A percentile compares a stretch with the other conserved stretches of the same genome.
Evolutionary conservation across 2,329 filamentous ascomycete species (phyloP).

Genomic region (Talaromyces sp.): DNA sequence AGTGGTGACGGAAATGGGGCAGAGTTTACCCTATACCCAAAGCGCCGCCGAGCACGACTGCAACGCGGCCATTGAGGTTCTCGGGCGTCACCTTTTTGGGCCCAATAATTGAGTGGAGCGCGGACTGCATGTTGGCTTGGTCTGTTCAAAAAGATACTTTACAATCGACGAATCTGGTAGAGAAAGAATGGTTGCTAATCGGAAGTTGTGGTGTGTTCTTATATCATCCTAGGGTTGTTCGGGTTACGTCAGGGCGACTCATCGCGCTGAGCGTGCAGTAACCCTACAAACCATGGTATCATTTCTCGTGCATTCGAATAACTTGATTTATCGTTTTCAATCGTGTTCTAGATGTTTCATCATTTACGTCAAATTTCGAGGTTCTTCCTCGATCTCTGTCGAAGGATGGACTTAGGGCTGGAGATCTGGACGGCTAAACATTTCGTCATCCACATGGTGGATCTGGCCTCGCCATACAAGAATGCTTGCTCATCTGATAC

Average conservation of each 20-base stretch:
- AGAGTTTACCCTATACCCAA: conserved; percentile 37
- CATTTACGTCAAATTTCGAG: background rate
- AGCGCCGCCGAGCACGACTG: conserved; percentile 40
- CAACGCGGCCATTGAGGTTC: conserved; percentile 35
- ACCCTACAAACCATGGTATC: background rate
- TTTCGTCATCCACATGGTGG: background rate
- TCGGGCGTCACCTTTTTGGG: conserved; percentile 36
- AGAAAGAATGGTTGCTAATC: background rate
- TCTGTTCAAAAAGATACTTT: background rate
- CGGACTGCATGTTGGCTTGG: conserved; percentile 35
- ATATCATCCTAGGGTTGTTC: background rate
- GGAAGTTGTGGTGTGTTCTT: background rate
- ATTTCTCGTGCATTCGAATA: background rate
- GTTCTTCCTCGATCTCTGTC: background rate
- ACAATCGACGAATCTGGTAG: background rate
- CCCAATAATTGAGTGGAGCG: conserved; percentile 37
- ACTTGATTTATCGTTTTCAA: background rate
- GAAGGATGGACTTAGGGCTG: background rate
- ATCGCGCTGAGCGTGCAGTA: background rate
- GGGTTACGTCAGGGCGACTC: conserved; percentile 10
- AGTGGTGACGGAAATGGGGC: background rate
- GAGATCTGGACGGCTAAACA: background rate
- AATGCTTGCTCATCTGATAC: background rate
- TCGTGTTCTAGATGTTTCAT: background rate
- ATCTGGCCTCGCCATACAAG: background rate